Evolutionary conservation across 2,329 filamentous ascomycete genomes (phyloP).

Genomic region (Fusarium sp.): DNA sequence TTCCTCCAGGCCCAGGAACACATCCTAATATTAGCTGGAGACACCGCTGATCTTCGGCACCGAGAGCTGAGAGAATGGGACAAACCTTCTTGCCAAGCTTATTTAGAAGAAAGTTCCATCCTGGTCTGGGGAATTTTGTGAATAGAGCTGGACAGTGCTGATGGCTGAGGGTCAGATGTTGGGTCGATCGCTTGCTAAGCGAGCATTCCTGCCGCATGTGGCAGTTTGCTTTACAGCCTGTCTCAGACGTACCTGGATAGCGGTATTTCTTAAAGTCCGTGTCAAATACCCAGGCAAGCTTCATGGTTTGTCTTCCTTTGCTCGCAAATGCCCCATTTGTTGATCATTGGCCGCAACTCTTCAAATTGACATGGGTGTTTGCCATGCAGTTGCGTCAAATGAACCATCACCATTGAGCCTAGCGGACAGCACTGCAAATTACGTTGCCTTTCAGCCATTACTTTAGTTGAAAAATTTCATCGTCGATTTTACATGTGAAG

Average conservation of each 20-base stretch:
- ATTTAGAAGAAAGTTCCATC: not conserved
- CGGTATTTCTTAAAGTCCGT: not conserved
- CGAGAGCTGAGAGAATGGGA: not conserved
- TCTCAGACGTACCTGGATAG: not conserved
- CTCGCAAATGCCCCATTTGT: not conserved
- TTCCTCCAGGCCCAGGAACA: not conserved
- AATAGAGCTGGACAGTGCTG: not conserved
- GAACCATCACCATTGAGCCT: not conserved
- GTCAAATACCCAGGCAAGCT: not conserved
- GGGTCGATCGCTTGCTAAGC: not conserved
- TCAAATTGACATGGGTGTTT: not conserved
- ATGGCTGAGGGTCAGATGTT: not conserved
- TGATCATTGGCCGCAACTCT: not conserved
- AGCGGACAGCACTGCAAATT: not conserved
- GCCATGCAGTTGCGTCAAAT: not conserved
- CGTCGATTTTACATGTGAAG: not conserved
- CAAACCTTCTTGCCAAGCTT: not conserved
- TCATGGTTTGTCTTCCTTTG: not conserved
- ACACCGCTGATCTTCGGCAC: not conserved
- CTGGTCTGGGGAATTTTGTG: no score
- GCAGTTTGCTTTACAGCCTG: not conserved
- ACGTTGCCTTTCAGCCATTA: fast-evolving
- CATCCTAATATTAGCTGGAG: not conserved
- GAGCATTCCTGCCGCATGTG: not conserved
- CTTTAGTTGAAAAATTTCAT: not conserved